phyloP scores from a whole-genome alignment of 2,329 filamentous ascomycete species.

The Alternaria triticimaculans region DNA sequence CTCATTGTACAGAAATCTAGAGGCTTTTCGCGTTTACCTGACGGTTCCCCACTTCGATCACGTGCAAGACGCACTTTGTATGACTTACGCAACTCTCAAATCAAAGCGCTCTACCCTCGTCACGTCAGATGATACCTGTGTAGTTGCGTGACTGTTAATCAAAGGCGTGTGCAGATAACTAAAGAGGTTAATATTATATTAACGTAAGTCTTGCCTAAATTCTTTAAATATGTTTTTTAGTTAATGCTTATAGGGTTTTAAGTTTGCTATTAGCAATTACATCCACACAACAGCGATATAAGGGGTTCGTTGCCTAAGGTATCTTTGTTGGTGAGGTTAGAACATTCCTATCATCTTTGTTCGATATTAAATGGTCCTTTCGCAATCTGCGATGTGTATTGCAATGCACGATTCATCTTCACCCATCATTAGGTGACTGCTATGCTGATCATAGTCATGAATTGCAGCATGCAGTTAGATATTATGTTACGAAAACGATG shows the following conservation, averaged over 20 bases:
- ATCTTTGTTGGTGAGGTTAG: not conserved
- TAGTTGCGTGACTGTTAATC: not conserved
- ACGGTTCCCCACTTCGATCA: constrained; percentile 22
- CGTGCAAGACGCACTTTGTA: constrained; percentile 28
- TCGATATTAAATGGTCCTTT: not conserved
- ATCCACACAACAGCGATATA: not conserved
- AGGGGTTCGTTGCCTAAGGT: not conserved
- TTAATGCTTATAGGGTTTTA: not conserved
- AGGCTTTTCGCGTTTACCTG: constrained; percentile 39
- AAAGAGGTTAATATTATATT: not conserved
- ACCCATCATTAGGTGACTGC: not conserved
- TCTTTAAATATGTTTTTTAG: not conserved
- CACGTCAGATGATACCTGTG: not conserved
- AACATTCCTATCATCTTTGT: not conserved
- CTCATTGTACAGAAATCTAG: constrained; percentile 48
- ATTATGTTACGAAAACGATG: not conserved
- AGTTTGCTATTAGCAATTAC: not conserved
- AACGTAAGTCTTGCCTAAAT: not conserved
- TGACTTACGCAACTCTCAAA: constrained; percentile 28
- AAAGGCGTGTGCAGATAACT: not conserved
- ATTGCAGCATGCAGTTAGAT: not conserved
- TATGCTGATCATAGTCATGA: not conserved
- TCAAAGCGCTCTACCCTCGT: constrained; percentile 20
- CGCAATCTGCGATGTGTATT: not conserved
- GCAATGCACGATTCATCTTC: fast-evolving